Evolutionary conservation across 2,329 filamentous ascomycete genomes (phyloP).

Genomic region (Ceratocystis harringtonii): DNA sequence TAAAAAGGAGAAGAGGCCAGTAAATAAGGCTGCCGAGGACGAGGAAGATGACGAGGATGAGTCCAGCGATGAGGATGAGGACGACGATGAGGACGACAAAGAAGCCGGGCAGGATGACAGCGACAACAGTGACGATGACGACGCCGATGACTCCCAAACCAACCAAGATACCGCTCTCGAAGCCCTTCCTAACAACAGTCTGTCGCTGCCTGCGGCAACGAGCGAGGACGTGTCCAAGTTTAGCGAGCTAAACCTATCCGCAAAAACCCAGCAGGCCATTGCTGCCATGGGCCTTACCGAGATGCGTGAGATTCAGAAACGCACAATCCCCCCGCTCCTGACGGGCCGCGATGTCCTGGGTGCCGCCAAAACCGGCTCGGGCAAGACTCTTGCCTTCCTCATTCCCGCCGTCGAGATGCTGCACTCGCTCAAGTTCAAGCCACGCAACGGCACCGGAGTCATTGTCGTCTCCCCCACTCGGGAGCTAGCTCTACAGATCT

Average conservation of each 20-base stretch:
- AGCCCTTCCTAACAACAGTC: conserved; percentile 27
- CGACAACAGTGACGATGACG: conserved; percentile 15
- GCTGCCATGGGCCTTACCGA: conserved; percentile 81
- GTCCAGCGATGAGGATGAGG: conserved; percentile 18
- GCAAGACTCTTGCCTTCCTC: conserved; percentile 89
- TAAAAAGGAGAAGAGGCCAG: conserved; percentile 25
- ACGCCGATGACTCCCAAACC: conserved; percentile 17
- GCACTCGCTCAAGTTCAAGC: conserved; percentile 80
- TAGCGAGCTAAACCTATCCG: conserved; percentile 67
- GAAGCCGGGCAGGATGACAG: conserved; percentile 14
- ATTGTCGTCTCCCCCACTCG: conserved; percentile 86
- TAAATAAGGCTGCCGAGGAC: conserved; percentile 19
- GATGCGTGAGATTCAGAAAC: conserved; percentile 89
- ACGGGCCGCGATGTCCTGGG: conserved; percentile 87
- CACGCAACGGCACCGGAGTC: conserved; percentile 81
- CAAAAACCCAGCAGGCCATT: conserved; percentile 79
- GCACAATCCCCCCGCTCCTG: conserved; percentile 73
- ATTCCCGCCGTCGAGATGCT: conserved; percentile 93
- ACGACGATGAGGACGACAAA: conserved; percentile 19
- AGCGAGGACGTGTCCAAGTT: conserved; percentile 55
- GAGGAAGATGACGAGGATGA: conserved; percentile 19
- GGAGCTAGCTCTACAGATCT: conserved; percentile 90
- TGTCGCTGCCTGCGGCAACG: conserved; percentile 40
- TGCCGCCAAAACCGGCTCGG: conserved; percentile 88
- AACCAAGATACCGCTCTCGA: conserved; percentile 24